Evolutionary conservation across 2,329 filamentous ascomycete species (phyloP), one percentile per base, ranked within the genome.

Genomic region (Botryotinia globosa): DNA sequence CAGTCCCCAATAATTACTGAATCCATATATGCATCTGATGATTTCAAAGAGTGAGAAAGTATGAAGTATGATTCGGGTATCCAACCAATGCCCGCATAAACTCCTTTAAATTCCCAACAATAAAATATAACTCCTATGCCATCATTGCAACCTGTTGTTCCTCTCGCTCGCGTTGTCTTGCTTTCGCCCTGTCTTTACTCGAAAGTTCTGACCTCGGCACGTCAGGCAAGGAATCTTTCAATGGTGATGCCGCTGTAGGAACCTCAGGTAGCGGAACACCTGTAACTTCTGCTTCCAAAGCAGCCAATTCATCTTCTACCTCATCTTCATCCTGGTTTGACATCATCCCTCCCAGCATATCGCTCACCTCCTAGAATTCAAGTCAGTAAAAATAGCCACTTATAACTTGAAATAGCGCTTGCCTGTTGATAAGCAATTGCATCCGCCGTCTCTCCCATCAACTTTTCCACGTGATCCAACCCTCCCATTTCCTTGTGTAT

Each of bases 401-500:
- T 4, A 37, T 34, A 25, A 48, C 45, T 39, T 45, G 18, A 68
- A n/a, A 29, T 59, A n/a, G 16, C 44, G 81, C 86, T 73, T 78
- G 94, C 94, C 86, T 92, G 88, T 82, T 98, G 95, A 83, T 98
- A 98, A 44, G 93, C 93, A 78, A 93, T 89, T 12, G 94, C 95
- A 78, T 98, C 96, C 51, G 93, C 93, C 62, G 89, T 94, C 82
- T 98, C 94, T 37, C 92, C 94, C 90, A 98, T 92, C 78, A 99
- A 85, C 86, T 96, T 95, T 87, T 98, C 96, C 68, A 98, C 94
- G 75, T 92, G 90, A 78, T 97, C 94, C 75, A 99, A 85, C 3
- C 96, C 95, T 73, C 95, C 95, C 93, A 99, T 98, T 85, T 99
- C 95, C 79, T 88, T 89, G 81, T 98, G 92, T 73, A 99, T 98